These are phyloP conservation scores for Agrostemma githago DNA, from an alignment of 148 eudicot genomes.

Conservation along the genomic window DNA sequence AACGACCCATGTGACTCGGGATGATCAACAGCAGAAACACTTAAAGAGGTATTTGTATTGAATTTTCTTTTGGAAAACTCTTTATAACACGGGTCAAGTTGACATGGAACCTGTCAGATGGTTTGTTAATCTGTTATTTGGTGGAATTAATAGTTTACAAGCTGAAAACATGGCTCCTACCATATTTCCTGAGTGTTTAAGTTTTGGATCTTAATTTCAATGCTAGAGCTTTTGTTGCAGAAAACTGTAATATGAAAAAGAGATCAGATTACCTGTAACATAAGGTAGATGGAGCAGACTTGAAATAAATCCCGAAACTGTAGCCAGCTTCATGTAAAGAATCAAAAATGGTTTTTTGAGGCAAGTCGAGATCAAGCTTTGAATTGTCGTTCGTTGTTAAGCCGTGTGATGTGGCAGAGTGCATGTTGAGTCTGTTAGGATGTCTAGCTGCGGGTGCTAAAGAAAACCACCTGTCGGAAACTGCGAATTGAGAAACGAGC, in stretches of 20 bases:
- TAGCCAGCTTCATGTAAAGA: constrained; percentile 21
- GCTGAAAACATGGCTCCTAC: too few relatives aligned
- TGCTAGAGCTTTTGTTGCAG: too few relatives aligned
- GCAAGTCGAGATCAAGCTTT: constrained; percentile 23
- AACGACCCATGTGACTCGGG: too few relatives aligned
- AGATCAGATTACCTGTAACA: constrained; percentile 23
- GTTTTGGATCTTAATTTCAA: too few relatives aligned
- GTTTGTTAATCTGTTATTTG: too few relatives aligned
- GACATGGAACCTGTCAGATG: too few relatives aligned
- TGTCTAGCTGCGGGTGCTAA: constrained; percentile 30
- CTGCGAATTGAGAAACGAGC: constrained; percentile 49
- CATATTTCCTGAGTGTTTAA: too few relatives aligned
- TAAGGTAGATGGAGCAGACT: constrained; percentile 29
- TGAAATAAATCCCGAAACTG: constrained; percentile 29
- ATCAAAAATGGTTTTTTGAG: constrained; percentile 33
- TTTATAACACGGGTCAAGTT: too few relatives aligned
- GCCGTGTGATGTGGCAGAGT: constrained; percentile 36
- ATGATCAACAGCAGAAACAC: too few relatives aligned
- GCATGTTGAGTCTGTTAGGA: constrained; percentile 29
- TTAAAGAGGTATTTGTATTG: too few relatives aligned
- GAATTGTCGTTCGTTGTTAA: constrained; percentile 20
- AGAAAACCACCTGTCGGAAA: constrained; percentile 47
- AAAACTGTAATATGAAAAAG: neutral
- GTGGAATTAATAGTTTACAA: too few relatives aligned
- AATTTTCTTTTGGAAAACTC: too few relatives aligned